These are phyloP conservation scores for Lasiosphaeria hispida DNA, from an alignment of 495 filamentous ascomycete genomes.

Conservation along the genomic window DNA sequence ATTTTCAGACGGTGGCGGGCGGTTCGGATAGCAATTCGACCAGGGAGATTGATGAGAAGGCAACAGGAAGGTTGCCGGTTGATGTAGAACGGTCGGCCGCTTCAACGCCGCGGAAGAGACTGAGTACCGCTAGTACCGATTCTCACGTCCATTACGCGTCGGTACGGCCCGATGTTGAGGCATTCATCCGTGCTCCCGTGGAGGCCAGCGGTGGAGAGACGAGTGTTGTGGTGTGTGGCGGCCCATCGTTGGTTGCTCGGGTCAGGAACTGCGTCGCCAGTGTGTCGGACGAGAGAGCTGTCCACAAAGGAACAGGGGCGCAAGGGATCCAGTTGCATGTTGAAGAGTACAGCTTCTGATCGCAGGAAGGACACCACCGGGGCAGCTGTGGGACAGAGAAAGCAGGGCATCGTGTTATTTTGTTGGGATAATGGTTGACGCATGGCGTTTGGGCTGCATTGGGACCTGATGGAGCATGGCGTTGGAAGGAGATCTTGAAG, in stretches of 20 bases:
- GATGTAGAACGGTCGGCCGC: constrained; percentile 29
- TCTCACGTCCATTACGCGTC: constrained; percentile 41
- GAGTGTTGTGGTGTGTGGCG: constrained; percentile 80
- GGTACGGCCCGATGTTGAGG: constrained; percentile 41
- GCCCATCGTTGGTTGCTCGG: constrained; percentile 60
- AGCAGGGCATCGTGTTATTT: too few species aligned
- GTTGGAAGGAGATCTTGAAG: too few species aligned
- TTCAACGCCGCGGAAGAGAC: constrained; percentile 23
- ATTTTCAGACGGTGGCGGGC: background rate
- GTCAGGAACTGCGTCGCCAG: constrained; percentile 65
- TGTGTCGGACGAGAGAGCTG: constrained; percentile 79
- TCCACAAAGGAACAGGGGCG: constrained; percentile 87
- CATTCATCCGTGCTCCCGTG: constrained; percentile 50
- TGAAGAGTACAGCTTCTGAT: constrained; percentile 47
- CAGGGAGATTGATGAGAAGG: constrained; percentile 27
- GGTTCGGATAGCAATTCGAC: constrained; percentile 21
- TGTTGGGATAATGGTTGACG: too few species aligned
- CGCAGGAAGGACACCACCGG: too few species aligned
- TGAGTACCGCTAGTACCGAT: constrained; percentile 34
- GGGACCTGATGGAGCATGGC: too few species aligned
- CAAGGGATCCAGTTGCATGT: constrained; percentile 62
- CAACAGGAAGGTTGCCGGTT: background rate
- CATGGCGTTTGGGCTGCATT: too few species aligned
- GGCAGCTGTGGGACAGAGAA: too few species aligned
- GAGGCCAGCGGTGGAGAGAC: constrained; percentile 80